Evolutionary conservation across 768 basidiomycete genomes (phyloP).

Genomic region (Daedaleopsis nitida): DNA sequence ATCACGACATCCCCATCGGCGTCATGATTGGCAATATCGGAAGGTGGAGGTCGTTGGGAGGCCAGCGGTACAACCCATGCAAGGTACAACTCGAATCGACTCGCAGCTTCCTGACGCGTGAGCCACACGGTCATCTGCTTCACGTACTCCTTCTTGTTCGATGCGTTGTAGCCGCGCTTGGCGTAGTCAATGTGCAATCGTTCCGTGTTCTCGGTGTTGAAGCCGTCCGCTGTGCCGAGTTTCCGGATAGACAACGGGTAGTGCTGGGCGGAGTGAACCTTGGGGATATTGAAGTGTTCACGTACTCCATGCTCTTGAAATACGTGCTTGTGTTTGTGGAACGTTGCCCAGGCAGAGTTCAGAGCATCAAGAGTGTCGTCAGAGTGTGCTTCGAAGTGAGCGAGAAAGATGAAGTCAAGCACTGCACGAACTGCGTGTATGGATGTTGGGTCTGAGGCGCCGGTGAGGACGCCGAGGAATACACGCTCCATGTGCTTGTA

Average conservation of each 20-base stretch:
- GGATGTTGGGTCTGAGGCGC: constrained; percentile 20
- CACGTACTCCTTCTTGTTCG: constrained; percentile 27
- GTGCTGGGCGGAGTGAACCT: constrained; percentile 28
- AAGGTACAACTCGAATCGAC: neutral
- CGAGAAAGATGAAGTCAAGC: constrained; percentile 32
- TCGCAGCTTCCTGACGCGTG: constrained; percentile 29
- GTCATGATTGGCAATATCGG: neutral
- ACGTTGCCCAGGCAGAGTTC: constrained; percentile 18
- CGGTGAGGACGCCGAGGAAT: constrained; percentile 30
- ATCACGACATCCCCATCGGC: neutral
- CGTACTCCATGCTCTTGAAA: constrained; percentile 28
- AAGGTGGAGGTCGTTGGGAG: neutral
- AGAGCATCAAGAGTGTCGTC: constrained; percentile 20
- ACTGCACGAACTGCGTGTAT: constrained; percentile 26
- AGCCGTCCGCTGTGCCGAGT: constrained; percentile 25
- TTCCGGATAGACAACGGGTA: constrained; percentile 24
- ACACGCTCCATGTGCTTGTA: constrained; percentile 35
- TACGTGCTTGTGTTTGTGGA: constrained; percentile 30
- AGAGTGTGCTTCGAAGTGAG: constrained; percentile 29
- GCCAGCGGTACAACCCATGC: neutral
- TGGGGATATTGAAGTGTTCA: constrained; percentile 34
- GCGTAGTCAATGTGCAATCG: constrained; percentile 47
- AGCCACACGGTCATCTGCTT: constrained; percentile 46
- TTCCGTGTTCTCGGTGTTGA: constrained; percentile 33
- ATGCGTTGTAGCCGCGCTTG: constrained; percentile 34